Conservation (phyloP, 2,329 filamentous ascomycete genomes). For the Ceratocystis huliohia region DNA sequence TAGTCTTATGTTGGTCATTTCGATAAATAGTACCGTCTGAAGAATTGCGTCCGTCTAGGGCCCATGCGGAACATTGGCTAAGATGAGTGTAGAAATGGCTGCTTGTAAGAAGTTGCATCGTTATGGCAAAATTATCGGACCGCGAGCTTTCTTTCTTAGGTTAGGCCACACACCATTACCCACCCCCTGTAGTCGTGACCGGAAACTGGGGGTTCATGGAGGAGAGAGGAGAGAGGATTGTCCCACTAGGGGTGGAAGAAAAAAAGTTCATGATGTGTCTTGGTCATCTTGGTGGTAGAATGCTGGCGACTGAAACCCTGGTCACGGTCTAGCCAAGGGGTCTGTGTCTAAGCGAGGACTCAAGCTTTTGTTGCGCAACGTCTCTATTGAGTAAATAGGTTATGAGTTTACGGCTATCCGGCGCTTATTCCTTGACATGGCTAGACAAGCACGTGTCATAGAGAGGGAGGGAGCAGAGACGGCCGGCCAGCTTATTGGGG, state of each 20-base stretch:
- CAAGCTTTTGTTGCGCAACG: constrained; percentile 1
- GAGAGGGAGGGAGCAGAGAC: neutral
- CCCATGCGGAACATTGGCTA: neutral
- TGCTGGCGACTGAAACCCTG: neutral
- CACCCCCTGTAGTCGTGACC: neutral
- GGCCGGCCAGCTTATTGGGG: neutral
- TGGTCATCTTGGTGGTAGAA: neutral
- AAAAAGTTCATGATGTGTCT: neutral
- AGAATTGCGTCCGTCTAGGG: neutral
- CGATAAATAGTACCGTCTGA: neutral
- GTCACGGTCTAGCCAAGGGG: neutral
- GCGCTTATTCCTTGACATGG: neutral
- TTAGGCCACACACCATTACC: neutral
- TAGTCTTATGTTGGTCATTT: neutral
- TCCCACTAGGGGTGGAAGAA: neutral
- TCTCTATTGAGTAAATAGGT: neutral
- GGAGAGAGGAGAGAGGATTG: neutral
- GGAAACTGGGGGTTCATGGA: neutral
- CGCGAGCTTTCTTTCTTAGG: neutral
- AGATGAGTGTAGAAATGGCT: neutral
- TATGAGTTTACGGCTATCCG: neutral
- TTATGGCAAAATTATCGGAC: neutral
- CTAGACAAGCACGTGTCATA: neutral
- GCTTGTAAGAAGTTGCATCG: neutral
- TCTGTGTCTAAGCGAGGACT: constrained; percentile 5